These are phyloP conservation scores for Diaporthe longicolla DNA, from an alignment of 2,329 filamentous ascomycete species.

Conservation along the genomic window DNA sequence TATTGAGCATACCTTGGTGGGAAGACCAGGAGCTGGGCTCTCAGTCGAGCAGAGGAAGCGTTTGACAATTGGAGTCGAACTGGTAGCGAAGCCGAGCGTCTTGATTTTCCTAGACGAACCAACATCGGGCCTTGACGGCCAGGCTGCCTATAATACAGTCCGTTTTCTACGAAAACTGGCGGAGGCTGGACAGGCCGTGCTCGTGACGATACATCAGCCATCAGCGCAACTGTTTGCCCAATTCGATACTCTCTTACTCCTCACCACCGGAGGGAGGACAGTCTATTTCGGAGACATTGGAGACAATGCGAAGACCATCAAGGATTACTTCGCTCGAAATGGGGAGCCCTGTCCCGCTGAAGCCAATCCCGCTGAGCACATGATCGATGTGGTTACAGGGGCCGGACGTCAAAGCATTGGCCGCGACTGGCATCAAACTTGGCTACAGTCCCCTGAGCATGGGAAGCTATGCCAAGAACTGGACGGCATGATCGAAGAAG, in stretches of 20 bases:
- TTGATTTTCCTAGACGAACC: conserved; percentile 76
- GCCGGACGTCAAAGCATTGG: conserved; percentile 72
- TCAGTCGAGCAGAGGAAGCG: conserved; percentile 71
- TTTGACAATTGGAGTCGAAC: conserved; percentile 78
- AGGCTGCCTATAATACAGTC: conserved; percentile 73
- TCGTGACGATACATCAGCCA: conserved; percentile 74
- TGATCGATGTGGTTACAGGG: conserved; percentile 72
- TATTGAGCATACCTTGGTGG: conserved; percentile 64
- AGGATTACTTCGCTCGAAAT: conserved; percentile 66
- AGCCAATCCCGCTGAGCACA: conserved; percentile 68
- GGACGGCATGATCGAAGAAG: conserved; percentile 56
- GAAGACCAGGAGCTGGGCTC: conserved; percentile 58
- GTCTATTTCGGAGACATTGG: conserved; percentile 70
- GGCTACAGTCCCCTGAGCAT: conserved; percentile 59
- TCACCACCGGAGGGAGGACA: conserved; percentile 66
- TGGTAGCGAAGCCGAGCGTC: conserved; percentile 58
- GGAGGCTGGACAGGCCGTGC: conserved; percentile 70
- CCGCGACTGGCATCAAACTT: conserved; percentile 74
- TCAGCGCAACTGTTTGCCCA: conserved; percentile 68
- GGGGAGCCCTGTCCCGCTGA: conserved; percentile 64
- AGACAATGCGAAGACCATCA: conserved; percentile 60
- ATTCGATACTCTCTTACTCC: conserved; percentile 69
- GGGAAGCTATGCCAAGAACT: conserved; percentile 51
- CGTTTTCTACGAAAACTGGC: conserved; percentile 73
- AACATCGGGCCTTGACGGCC: conserved; percentile 70